Conservation (phyloP, 495 filamentous ascomycete genomes). For the Podospora sp. region DNA sequence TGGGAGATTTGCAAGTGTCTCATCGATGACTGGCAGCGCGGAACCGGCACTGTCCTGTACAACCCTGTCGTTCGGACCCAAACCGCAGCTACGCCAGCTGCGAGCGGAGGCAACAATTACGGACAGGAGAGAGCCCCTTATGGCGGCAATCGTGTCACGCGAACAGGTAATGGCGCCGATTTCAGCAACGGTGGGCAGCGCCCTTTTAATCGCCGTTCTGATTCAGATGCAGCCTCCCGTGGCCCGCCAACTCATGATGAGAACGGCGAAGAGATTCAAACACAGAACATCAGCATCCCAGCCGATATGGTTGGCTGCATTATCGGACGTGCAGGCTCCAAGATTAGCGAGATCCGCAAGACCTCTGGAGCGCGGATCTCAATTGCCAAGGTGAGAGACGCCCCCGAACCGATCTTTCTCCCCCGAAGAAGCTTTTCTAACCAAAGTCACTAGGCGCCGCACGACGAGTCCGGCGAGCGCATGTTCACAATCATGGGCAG, state of each 20-base stretch:
- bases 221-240: slow-evolving; percentile 73
- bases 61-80: slow-evolving; percentile 90
- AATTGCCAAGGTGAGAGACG: slow-evolving; percentile 74
- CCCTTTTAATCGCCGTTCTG: slow-evolving; percentile 74
- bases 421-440: background rate
- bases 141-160: slow-evolving; percentile 74
- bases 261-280: slow-evolving; percentile 96
- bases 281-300: slow-evolving; percentile 98
- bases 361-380: slow-evolving; percentile 95
- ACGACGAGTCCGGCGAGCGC: slow-evolving; percentile 95
- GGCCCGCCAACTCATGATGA: slow-evolving; percentile 82
- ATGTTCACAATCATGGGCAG: slow-evolving; percentile 99
- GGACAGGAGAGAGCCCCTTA: slow-evolving; percentile 52
- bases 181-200: slow-evolving; percentile 79
- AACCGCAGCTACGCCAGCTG: slow-evolving; percentile 54
- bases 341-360: slow-evolving; percentile 97
- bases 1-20: slow-evolving; percentile 99
- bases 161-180: slow-evolving; percentile 95
- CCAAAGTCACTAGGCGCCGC: slow-evolving; percentile 62
- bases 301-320: slow-evolving; percentile 99
- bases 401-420: background rate
- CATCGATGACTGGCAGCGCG: slow-evolving; percentile 95
- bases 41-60: slow-evolving; percentile 94
- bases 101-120: slow-evolving; percentile 30
- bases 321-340: slow-evolving; percentile 89